Conservation (phyloP, 768 basidiomycete species). For the Tylopilus vinaceipallidus region DNA sequence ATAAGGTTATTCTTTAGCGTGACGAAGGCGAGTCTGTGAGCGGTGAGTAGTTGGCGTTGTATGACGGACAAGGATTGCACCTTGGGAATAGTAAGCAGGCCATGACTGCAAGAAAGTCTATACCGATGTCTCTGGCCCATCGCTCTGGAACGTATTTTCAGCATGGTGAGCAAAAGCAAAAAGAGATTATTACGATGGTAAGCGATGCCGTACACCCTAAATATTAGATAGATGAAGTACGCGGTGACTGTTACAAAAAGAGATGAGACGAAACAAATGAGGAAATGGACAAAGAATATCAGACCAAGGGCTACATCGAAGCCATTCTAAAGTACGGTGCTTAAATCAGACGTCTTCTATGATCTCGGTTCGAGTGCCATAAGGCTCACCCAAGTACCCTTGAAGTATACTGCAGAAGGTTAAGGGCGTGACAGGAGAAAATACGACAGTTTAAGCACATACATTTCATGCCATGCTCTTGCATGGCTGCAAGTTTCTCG, state of each 20-base stretch:
- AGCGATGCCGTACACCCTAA: slow-evolving; percentile 74
- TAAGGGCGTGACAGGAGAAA: neutral
- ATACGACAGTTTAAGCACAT: neutral
- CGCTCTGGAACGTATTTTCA: slow-evolving; percentile 37
- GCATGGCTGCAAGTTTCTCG: slow-evolving; percentile 92
- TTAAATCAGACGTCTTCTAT: slow-evolving; percentile 17
- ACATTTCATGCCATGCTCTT: slow-evolving; percentile 94
- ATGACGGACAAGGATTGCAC: slow-evolving; percentile 33
- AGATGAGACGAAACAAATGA: neutral
- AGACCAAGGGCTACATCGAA: slow-evolving; percentile 91
- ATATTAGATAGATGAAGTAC: slow-evolving; percentile 70
- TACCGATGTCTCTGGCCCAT: slow-evolving; percentile 70
- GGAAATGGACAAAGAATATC: neutral
- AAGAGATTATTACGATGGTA: slow-evolving; percentile 47
- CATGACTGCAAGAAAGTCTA: slow-evolving; percentile 84
- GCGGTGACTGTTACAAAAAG: slow-evolving; percentile 56
- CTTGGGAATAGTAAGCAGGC: slow-evolving; percentile 90
- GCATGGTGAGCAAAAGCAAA: neutral
- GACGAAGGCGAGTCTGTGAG: slow-evolving; percentile 84
- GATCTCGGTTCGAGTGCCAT: slow-evolving; percentile 8
- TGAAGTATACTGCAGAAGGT: slow-evolving; percentile 63
- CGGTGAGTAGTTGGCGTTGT: neutral
- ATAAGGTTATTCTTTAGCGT: slow-evolving; percentile 79
- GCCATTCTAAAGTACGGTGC: slow-evolving; percentile 58
- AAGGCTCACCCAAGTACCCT: slow-evolving; percentile 70